Conservation (phyloP, 2,329 filamentous ascomycete genomes). For the Xylariaceae sp. region DNA sequence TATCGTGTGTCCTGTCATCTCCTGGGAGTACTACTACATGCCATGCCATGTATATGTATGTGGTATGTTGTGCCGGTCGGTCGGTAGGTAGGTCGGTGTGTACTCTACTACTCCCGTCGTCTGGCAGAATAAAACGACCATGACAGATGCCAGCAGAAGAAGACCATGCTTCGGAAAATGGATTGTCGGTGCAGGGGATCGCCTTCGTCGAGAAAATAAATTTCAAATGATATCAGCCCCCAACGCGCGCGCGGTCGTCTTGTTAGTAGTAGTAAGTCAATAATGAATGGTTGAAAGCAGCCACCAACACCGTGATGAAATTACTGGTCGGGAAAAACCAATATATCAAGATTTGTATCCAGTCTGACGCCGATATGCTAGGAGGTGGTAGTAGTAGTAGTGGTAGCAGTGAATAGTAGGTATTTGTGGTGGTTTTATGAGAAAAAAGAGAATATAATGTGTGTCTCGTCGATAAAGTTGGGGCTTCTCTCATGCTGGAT, state of each 20-base stretch:
- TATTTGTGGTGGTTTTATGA: neutral
- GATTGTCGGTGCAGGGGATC: neutral
- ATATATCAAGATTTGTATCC: constrained; percentile 23
- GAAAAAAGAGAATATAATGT: too few species aligned
- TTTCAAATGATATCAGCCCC: constrained; percentile 22
- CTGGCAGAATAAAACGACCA: neutral
- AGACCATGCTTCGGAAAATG: neutral
- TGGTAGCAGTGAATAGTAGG: neutral
- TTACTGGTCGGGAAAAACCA: constrained; percentile 15
- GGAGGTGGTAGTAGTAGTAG: neutral
- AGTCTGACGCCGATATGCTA: constrained; percentile 29
- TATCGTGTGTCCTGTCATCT: neutral
- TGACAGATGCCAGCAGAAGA: neutral
- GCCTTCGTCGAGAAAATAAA: constrained; percentile 2
- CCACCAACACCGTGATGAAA: constrained; percentile 19
- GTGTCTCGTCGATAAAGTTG: neutral
- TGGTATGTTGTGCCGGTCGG: too few species aligned
- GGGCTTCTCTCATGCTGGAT: constrained; percentile 27
- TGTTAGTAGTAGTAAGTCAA: constrained; percentile 7
- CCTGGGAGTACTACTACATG: too few species aligned
- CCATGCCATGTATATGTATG: too few species aligned
- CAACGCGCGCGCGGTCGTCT: constrained; percentile 14
- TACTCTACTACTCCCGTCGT: neutral
- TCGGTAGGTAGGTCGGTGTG: neutral
- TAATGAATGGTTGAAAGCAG: constrained; percentile 9